These are phyloP conservation scores for Boletus pseudo-olivaceus DNA, from an alignment of 768 basidiomycete species.

Conservation along the genomic window DNA sequence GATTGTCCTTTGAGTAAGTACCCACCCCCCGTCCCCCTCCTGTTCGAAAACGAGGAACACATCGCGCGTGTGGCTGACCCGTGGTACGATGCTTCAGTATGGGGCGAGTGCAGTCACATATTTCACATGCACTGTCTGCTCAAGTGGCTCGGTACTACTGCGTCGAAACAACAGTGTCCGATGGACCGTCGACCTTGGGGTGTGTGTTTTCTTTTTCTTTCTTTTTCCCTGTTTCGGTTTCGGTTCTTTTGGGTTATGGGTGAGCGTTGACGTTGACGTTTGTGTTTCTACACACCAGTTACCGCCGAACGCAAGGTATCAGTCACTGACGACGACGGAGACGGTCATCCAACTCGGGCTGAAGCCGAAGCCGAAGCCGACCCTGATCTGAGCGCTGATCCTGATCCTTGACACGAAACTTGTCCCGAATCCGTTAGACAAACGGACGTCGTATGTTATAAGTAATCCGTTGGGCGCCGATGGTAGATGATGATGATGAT, in stretches of 20 bases:
- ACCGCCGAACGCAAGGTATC: conserved; percentile 54
- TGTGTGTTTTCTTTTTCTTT: conserved; percentile 36
- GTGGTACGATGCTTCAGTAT: conserved; percentile 47
- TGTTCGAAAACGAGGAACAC: no score
- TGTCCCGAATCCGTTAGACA: background rate
- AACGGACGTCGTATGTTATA: background rate
- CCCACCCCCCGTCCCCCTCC: background rate
- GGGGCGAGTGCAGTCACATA: conserved; percentile 96
- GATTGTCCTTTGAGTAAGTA: conserved; percentile 76
- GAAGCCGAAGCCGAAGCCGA: background rate
- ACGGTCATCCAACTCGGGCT: background rate
- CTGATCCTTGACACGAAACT: background rate
- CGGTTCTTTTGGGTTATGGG: background rate
- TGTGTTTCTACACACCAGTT: conserved; percentile 30
- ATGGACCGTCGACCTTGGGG: conserved; percentile 96
- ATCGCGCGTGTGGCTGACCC: background rate
- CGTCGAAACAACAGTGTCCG: conserved; percentile 96
- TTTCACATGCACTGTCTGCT: conserved; percentile 99
- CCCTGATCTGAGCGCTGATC: background rate
- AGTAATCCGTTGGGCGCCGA: background rate
- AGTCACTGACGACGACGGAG: background rate
- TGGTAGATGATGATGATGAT: background rate
- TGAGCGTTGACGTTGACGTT: background rate
- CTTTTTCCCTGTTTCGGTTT: no score
- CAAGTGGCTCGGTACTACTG: conserved; percentile 89